These are phyloP conservation scores for Olyra latifolia DNA, from an alignment of 176 grass and related monocot species.

Conservation along the genomic window DNA sequence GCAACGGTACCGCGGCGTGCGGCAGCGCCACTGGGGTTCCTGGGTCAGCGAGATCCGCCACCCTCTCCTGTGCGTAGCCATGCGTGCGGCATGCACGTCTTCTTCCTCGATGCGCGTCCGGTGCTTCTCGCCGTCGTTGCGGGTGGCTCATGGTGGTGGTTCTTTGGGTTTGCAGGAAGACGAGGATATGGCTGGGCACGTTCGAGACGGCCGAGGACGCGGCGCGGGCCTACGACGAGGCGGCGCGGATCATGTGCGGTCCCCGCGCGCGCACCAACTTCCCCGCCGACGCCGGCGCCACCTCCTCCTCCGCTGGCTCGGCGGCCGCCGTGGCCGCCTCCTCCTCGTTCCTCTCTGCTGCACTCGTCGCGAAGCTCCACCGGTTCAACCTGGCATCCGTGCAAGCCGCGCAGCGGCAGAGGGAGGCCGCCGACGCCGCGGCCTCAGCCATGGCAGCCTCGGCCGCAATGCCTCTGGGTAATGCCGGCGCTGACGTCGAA, in stretches of 20 bases:
- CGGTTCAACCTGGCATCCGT: conserved; percentile 81
- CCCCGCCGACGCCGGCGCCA: neutral
- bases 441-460: neutral
- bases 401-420: conserved; percentile 53
- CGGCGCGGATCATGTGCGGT: conserved; percentile 90
- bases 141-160: neutral
- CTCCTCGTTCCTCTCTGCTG: conserved; percentile 59
- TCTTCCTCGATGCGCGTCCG: neutral
- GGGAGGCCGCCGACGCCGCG: neutral
- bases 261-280: conserved; percentile 83
- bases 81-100: neutral
- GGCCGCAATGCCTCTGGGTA: neutral
- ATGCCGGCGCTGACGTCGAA: neutral
- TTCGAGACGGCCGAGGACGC: conserved; percentile 98
- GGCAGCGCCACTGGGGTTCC: conserved; percentile 97
- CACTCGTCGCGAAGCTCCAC: conserved; percentile 77
- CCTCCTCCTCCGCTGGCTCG: neutral
- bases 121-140: neutral
- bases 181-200: conserved; percentile 94
- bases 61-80: conserved; percentile 74
- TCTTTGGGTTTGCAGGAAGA: conserved; percentile 58
- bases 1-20: conserved; percentile 74
- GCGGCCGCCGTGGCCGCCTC: neutral
- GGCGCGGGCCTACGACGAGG: conserved; percentile 93
- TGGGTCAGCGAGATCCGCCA: conserved; percentile 97